Base-by-base conservation (phyloP, 331 rosid genomes). In the Malus hybrid region DNA sequence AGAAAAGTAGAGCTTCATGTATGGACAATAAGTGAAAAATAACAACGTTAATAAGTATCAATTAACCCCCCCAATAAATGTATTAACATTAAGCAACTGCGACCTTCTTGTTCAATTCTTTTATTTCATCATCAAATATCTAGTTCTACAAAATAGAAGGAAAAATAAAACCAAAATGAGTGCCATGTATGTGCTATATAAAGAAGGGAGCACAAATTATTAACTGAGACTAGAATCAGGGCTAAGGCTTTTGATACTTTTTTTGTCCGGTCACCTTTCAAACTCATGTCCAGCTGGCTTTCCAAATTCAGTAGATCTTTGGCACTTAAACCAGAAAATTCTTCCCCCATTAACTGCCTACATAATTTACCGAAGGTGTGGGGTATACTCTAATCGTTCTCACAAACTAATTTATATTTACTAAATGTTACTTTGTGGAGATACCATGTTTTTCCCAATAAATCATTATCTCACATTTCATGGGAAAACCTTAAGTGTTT, bases 291-390 rank as follows among this genome's bases (percentile, higher is more conserved):
- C 56, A 93, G 85, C 73, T 85, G 91, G 83, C 56, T 87, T 91
- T 93, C 98, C 67, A 93, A 88, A 75, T 83, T 87, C 69, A 90
- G 88, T 54, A 91, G 85, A 76, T 91, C 93, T 71, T 85, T 84
- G 72, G 74, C 46, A 20, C 87, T 85, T 87, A 93, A 81, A 36
- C 94, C 91, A 70, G 91, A 83, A 68, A 93, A 88, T 78, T 86
- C 90, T 82, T 91, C 86, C 7, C 97, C 98, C 97, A 84, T 88
- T 59, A 93, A 29, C 80, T 90, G 89, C 86, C 98, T 93, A 86
- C 85, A 81, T 36, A 36, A 36, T 36, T 36, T 36, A 36, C 10
- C 2, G 42, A 36, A 36, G 11, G 10, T 36, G 3, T 36, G 42
- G 3, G 11, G 11, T 36, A 36, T 36, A 36, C 42, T 36, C 42